Conservation (phyloP, 306 rosid species). For the Quillaja saponaria region DNA sequence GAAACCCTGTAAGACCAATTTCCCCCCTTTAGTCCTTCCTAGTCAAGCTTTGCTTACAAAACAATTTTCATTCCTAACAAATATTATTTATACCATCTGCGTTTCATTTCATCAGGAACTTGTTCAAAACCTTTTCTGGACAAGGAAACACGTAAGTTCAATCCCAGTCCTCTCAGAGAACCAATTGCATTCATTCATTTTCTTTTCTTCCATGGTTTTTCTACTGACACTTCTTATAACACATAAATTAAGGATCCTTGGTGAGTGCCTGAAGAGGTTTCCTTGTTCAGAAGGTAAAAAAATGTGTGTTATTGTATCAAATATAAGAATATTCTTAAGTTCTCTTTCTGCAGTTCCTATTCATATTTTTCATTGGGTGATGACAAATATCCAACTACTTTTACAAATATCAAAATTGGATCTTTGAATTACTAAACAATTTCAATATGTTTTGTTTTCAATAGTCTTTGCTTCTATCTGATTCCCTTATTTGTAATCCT, state of each 20-base stretch:
- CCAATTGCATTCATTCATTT: not conserved
- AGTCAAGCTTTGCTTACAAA: not conserved
- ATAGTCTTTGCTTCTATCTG: not conserved
- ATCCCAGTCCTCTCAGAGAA: not conserved
- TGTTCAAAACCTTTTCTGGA: slow-evolving; percentile 15
- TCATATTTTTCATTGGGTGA: too few species aligned
- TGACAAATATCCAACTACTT: too few species aligned
- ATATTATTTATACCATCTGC: not conserved
- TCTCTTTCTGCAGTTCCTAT: not conserved
- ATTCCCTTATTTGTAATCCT: not conserved
- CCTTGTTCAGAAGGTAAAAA: slow-evolving; percentile 32
- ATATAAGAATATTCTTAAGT: not conserved
- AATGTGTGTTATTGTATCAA: not conserved
- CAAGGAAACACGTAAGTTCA: slow-evolving; percentile 26
- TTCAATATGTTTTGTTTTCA: too few species aligned
- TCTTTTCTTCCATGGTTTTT: not conserved
- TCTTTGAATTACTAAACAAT: too few species aligned
- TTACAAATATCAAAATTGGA: too few species aligned
- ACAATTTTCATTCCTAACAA: not conserved
- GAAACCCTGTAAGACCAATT: slow-evolving; percentile 16
- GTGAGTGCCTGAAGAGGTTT: not conserved
- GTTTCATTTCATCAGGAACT: slow-evolving; percentile 19
- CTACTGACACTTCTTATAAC: too few species aligned
- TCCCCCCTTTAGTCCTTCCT: too few species aligned
- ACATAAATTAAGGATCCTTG: slow-evolving; percentile 1